Evolutionary conservation across 73 alveolate species (phyloP).

Genomic region (Tetrahymena thermophila): DNA sequence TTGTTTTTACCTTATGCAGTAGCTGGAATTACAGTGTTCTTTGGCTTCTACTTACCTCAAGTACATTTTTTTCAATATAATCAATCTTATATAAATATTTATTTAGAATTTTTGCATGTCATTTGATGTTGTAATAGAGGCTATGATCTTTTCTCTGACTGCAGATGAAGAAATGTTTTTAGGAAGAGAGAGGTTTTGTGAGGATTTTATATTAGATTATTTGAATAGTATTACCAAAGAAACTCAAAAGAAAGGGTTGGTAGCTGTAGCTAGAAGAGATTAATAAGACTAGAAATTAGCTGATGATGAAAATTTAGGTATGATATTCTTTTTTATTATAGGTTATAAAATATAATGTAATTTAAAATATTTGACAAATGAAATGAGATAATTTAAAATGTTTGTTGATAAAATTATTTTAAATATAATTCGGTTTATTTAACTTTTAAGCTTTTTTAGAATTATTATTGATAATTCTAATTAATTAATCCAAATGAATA

Average conservation of each 20-base stretch:
- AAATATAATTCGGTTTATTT: no score
- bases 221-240: slow-evolving; percentile 10
- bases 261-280: not conserved
- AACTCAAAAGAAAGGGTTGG: slow-evolving; percentile 16
- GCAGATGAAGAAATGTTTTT: slow-evolving; percentile 42
- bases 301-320: not conserved
- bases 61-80: not conserved
- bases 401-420: no score
- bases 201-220: slow-evolving; percentile 13
- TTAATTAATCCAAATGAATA: not conserved
- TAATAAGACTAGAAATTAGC: not conserved
- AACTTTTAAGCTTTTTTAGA: no score
- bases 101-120: not conserved
- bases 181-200: slow-evolving; percentile 24
- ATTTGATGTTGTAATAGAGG: slow-evolving; percentile 20
- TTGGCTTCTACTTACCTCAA: slow-evolving; percentile 13
- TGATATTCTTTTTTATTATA: no score
- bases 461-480: no score
- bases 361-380: no score
- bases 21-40: not conserved
- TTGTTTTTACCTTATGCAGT: slow-evolving; percentile 12
- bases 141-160: slow-evolving; percentile 14
- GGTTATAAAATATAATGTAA: no score
- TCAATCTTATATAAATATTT: not conserved
- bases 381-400: no score